Conservation (phyloP, 1,139 yeast species). For the Debaryomyces fabryi region DNA sequence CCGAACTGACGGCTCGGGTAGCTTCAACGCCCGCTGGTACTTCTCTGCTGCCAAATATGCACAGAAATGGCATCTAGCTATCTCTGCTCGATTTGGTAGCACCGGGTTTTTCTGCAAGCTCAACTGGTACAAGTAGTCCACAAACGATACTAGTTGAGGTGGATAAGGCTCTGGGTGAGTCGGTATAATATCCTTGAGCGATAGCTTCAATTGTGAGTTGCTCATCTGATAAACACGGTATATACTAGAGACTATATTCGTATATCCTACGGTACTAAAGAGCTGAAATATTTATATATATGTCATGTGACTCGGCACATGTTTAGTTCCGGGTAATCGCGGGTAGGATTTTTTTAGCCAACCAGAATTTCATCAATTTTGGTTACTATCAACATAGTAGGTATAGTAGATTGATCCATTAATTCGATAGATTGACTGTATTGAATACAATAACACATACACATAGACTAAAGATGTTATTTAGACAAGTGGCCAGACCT, state of each 20-base stretch:
- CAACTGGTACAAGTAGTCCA: conserved; percentile 53
- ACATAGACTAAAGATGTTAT: conserved; percentile 19
- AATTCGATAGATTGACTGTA: not conserved
- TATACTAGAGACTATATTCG: not conserved
- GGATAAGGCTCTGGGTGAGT: conserved; percentile 52
- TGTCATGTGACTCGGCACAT: not conserved
- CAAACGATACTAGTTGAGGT: conserved; percentile 47
- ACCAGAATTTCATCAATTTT: conserved; percentile 23
- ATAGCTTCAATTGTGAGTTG: conserved; percentile 29
- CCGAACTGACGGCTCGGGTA: conserved; percentile 50
- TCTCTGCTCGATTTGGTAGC: conserved; percentile 54
- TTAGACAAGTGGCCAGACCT: conserved; percentile 24
- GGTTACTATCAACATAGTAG: conserved; percentile 1
- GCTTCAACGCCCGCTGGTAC: conserved; percentile 41
- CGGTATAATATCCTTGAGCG: conserved; percentile 53
- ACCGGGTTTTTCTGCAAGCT: conserved; percentile 53
- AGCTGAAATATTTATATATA: not conserved
- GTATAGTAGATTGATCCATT: not conserved
- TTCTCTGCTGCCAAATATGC: conserved; percentile 62
- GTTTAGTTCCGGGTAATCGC: conserved; percentile 14
- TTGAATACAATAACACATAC: not conserved
- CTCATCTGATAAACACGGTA: conserved; percentile 13
- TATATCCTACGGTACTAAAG: not conserved
- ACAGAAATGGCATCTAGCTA: conserved; percentile 67
- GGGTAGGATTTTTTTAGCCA: conserved; percentile 17